These are phyloP conservation scores for Arctostaphylos glauca DNA, from an alignment of 148 eudicot species.

Conservation along the genomic window DNA sequence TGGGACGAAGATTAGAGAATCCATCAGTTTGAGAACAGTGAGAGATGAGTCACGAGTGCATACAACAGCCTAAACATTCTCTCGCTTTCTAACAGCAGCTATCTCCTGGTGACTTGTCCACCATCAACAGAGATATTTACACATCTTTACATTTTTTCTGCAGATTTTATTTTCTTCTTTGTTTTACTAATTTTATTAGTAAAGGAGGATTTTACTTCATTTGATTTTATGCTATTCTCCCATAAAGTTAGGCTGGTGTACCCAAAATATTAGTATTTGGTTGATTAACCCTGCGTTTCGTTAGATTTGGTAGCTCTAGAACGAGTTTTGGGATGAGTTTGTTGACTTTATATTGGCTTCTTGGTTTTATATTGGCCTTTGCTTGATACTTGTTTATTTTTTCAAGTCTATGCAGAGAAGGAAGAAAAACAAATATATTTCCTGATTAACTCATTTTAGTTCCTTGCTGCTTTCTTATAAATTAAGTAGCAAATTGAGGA, in stretches of 20 bases:
- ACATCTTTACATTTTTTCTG: background rate
- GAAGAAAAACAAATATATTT: background rate
- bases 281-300: background rate
- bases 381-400: background rate
- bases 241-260: background rate
- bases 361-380: background rate
- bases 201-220: background rate
- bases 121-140: background rate
- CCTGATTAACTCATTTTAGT: background rate
- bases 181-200: background rate
- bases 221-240: background rate
- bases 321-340: background rate
- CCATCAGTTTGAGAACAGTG: background rate
- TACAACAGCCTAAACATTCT: background rate
- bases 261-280: background rate
- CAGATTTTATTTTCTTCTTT: background rate
- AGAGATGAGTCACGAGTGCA: background rate
- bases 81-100: background rate
- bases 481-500: background rate
- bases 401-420: background rate
- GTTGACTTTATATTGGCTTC: background rate
- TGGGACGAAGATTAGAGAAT: background rate
- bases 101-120: background rate
- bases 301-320: background rate
- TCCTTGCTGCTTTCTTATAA: background rate